phyloP scores from a whole-genome alignment of 352 stramenopile genomes.

The Aphanomyces astaci region DNA sequence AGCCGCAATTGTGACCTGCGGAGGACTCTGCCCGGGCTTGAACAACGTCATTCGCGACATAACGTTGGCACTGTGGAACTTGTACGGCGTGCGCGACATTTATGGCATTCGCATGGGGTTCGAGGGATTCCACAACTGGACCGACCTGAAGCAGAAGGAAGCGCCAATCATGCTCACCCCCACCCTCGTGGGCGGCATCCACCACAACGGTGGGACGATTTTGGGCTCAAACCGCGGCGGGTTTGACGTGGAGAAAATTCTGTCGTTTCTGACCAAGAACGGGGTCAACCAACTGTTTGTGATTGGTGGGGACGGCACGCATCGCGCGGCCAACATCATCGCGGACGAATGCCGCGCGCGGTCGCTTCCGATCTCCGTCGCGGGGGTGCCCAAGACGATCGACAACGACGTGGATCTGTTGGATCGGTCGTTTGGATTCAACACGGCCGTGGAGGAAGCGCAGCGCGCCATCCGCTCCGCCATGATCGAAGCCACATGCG shows the following conservation, averaged over 20 bases:
- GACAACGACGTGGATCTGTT: conserved; percentile 99
- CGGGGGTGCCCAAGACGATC: conserved; percentile 98
- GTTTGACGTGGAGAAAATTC: conserved; percentile 96
- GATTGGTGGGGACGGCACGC: conserved; percentile 96
- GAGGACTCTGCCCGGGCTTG: conserved; percentile 93
- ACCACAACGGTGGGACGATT: conserved; percentile 91
- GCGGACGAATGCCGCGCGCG: conserved; percentile 60
- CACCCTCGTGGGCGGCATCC: conserved; percentile 61
- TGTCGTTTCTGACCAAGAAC: conserved; percentile 85
- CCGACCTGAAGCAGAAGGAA: conserved; percentile 64
- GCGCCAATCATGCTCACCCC: conserved; percentile 71
- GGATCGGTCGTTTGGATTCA: conserved; percentile 97
- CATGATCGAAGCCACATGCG: conserved; percentile 91
- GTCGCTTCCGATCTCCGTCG: conserved; percentile 89
- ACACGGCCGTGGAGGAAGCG: conserved; percentile 94
- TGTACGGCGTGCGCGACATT: conserved; percentile 79
- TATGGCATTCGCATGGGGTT: conserved; percentile 82
- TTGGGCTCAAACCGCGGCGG: conserved; percentile 91
- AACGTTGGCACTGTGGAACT: conserved; percentile 85
- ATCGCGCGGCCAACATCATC: conserved; percentile 92
- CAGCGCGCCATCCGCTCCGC: conserved; percentile 88
- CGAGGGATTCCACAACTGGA: conserved; percentile 75
- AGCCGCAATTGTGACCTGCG: conserved; percentile 89
- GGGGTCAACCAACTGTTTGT: conserved; percentile 94
- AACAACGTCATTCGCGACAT: conserved; percentile 98